These are phyloP conservation scores for Tricladium varicosporioides DNA, from an alignment of 2,329 filamentous ascomycete genomes.

Conservation along the genomic window DNA sequence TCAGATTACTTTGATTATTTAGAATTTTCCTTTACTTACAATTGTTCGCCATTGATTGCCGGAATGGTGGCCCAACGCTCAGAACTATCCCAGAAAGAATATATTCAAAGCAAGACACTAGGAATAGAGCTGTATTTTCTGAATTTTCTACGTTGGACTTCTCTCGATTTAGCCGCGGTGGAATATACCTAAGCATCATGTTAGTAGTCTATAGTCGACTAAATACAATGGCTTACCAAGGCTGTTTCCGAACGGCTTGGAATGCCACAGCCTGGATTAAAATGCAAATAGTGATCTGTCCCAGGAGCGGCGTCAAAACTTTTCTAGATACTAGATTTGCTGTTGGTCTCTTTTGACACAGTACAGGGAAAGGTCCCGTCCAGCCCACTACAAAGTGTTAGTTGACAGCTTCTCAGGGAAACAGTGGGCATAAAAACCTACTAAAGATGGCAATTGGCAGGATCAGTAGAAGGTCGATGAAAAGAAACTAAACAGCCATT, in stretches of 20 bases:
- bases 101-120: conserved; percentile 92
- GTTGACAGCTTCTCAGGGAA: background rate
- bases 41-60: conserved; percentile 76
- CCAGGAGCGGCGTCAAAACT: conserved; percentile 82
- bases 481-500: conserved; percentile 64
- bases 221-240: conserved; percentile 57
- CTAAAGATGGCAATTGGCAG: conserved; percentile 95
- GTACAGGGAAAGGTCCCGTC: conserved; percentile 76
- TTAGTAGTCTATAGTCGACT: background rate
- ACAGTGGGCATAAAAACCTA: conserved; percentile 38
- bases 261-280: conserved; percentile 73
- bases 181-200: conserved; percentile 61
- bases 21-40: conserved; percentile 49
- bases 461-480: conserved; percentile 90
- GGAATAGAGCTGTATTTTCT: conserved; percentile 87
- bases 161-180: conserved; percentile 72
- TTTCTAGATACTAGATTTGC: conserved; percentile 91
- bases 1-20: background rate
- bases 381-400: conserved; percentile 79
- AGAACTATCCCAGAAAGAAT: conserved; percentile 86
- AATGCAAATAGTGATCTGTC: conserved; percentile 82
- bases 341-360: conserved; percentile 84
- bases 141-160: conserved; percentile 88
- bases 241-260: conserved; percentile 70
- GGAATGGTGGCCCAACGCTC: conserved; percentile 87